Conservation (phyloP, 345 rosid species). For the Nephelium lappaceum region DNA sequence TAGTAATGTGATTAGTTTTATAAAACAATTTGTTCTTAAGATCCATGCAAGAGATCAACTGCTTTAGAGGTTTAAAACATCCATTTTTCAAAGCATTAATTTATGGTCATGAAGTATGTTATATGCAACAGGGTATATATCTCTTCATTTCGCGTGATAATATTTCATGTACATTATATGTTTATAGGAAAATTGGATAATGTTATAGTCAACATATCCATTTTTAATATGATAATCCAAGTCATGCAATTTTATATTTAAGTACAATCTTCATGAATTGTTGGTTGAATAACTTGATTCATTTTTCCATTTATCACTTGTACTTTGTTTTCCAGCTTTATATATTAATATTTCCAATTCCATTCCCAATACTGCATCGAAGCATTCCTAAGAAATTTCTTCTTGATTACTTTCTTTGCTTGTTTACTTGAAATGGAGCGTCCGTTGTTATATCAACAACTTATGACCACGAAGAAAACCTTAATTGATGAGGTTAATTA, state of each 20-base stretch:
- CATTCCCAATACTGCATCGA: no score
- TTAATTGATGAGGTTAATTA: not conserved
- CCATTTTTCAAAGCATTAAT: slow-evolving; percentile 27
- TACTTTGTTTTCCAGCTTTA: no score
- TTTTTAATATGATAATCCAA: not conserved
- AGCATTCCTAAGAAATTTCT: no score
- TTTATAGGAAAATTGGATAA: no score
- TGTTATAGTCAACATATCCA: no score
- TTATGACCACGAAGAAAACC: not conserved
- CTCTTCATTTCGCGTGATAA: no score
- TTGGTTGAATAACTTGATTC: not conserved
- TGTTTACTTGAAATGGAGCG: not conserved
- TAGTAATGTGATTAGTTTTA: slow-evolving; percentile 28
- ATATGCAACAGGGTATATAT: no score
- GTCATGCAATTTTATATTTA: not conserved
- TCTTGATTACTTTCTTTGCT: no score
- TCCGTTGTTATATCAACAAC: not conserved
- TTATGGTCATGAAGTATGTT: no score
- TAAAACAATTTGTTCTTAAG: slow-evolving; percentile 31
- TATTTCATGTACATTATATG: no score
- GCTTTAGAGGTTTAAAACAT: slow-evolving; percentile 15
- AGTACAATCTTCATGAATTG: not conserved
- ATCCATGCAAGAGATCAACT: slow-evolving; percentile 33
- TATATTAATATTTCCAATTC: no score
- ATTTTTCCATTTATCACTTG: no score